phyloP scores from a whole-genome alignment of 768 basidiomycete genomes.

The Phylloporus sp. region DNA sequence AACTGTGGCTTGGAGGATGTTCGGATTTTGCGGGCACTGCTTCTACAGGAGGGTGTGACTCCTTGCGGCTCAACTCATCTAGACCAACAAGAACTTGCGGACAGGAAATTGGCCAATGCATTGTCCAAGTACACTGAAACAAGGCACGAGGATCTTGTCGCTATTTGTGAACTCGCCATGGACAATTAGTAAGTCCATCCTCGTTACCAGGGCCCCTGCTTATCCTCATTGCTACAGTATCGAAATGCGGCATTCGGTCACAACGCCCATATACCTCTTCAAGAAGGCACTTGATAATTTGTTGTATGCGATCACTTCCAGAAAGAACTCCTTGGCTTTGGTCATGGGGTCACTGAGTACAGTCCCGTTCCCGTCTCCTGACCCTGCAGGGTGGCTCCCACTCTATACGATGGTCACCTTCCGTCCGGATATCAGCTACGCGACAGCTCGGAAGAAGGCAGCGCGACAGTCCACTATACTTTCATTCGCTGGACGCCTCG shows the following conservation, averaged over 20 bases:
- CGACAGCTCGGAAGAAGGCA: constrained; percentile 68
- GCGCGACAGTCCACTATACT: constrained; percentile 65
- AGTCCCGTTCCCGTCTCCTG: constrained; percentile 53
- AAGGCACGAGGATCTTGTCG: constrained; percentile 82
- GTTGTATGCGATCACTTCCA: constrained; percentile 57
- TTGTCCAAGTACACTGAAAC: constrained; percentile 74
- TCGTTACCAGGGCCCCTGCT: constrained; percentile 21
- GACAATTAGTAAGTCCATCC: constrained; percentile 82
- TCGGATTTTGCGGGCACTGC: constrained; percentile 72
- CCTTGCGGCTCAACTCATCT: constrained; percentile 33
- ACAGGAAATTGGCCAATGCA: constrained; percentile 58
- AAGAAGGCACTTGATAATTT: constrained; percentile 76
- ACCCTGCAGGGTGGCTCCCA: constrained; percentile 80
- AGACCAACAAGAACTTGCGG: constrained; percentile 34
- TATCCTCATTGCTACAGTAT: constrained; percentile 46
- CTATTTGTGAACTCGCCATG: constrained; percentile 91
- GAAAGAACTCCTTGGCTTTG: constrained; percentile 42
- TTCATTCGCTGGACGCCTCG: constrained; percentile 44
- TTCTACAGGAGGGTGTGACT: constrained; percentile 66
- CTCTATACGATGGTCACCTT: constrained; percentile 99
- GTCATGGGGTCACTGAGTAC: constrained; percentile 43
- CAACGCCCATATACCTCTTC: constrained; percentile 72
- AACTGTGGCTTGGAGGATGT: constrained; percentile 99
- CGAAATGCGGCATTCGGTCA: constrained; percentile 93
- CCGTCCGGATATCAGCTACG: constrained; percentile 90